Evolutionary conservation across 768 basidiomycete species (phyloP).

Genomic region (Tylopilus subfusipes): DNA sequence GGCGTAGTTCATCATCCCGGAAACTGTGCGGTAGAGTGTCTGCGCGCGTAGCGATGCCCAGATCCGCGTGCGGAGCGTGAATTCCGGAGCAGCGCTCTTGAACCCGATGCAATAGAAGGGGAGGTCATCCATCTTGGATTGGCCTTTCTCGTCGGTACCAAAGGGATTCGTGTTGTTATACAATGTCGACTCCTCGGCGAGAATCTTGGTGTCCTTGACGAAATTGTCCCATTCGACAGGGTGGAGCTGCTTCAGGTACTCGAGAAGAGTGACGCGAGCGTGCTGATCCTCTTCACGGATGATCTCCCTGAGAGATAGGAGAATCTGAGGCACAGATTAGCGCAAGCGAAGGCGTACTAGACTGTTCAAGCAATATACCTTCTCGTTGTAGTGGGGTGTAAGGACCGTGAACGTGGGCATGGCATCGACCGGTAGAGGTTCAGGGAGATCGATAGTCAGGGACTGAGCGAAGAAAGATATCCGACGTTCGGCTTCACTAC

Average conservation of each 20-base stretch:
- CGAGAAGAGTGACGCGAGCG: slow-evolving; percentile 93
- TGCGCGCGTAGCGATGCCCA: slow-evolving; percentile 99
- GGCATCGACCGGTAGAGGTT: slow-evolving; percentile 93
- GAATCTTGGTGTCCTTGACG: slow-evolving; percentile 98
- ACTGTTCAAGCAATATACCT: slow-evolving; percentile 45
- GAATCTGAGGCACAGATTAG: slow-evolving; percentile 52
- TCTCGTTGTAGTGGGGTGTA: slow-evolving; percentile 98
- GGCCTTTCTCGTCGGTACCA: slow-evolving; percentile 76
- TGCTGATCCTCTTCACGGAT: slow-evolving; percentile 98
- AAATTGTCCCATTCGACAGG: slow-evolving; percentile 99
- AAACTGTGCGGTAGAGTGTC: slow-evolving; percentile 97
- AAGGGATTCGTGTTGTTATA: slow-evolving; percentile 76
- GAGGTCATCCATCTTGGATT: slow-evolving; percentile 83
- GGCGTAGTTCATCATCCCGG: slow-evolving; percentile 99
- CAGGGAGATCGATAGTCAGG: slow-evolving; percentile 90
- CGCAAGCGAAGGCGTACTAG: background rate
- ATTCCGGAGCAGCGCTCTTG: slow-evolving; percentile 98
- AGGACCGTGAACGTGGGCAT: slow-evolving; percentile 99
- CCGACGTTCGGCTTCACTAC: slow-evolving; percentile 93
- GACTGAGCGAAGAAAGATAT: slow-evolving; percentile 99
- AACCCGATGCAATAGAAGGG: slow-evolving; percentile 99
- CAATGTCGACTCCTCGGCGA: slow-evolving; percentile 91
- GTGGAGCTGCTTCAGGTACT: slow-evolving; percentile 98
- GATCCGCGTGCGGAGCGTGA: slow-evolving; percentile 96
- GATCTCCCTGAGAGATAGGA: slow-evolving; percentile 95